A percentile compares a stretch with the other conserved stretches of the same genome.
Evolutionary conservation across 306 rosid species (phyloP).

Genomic region (Rosa chinensis): DNA sequence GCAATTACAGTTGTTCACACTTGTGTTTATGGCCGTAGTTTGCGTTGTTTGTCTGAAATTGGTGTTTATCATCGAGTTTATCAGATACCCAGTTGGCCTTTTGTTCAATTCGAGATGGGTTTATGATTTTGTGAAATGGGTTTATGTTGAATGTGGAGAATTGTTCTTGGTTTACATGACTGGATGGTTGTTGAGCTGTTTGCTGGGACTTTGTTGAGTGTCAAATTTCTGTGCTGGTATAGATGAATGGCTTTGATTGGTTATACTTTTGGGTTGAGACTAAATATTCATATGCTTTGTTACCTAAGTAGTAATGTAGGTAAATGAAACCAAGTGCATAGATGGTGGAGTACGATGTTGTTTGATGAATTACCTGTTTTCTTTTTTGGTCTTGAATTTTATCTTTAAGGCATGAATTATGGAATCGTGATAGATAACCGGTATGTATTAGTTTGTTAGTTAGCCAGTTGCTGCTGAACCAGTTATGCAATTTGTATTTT

Average conservation of each 20-base stretch:
- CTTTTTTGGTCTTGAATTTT: slow-evolving; percentile 7
- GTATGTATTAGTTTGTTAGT: neutral
- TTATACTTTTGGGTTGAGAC: neutral
- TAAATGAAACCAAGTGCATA: slow-evolving; percentile 10
- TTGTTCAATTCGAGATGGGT: slow-evolving; percentile 33
- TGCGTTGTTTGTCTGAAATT: slow-evolving; percentile 25
- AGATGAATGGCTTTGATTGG: slow-evolving; percentile 21
- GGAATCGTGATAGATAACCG: slow-evolving; percentile 1
- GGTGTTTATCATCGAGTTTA: slow-evolving; percentile 12
- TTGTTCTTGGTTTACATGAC: slow-evolving; percentile 8
- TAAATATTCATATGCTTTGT: neutral
- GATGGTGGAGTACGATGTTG: slow-evolving; percentile 18
- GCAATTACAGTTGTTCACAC: slow-evolving; percentile 16
- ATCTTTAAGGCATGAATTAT: neutral
- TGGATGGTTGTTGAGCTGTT: slow-evolving; percentile 9
- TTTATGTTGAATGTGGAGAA: slow-evolving; percentile 18
- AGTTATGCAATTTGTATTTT: neutral
- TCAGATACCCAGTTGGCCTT: slow-evolving; percentile 31
- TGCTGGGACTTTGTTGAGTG: slow-evolving; percentile 20
- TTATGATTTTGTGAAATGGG: slow-evolving; percentile 14
- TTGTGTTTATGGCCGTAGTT: neutral
- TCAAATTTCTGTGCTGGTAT: slow-evolving; percentile 11
- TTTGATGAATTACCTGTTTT: neutral
- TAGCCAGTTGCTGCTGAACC: neutral
- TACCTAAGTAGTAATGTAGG: slow-evolving; percentile 18